phyloP scores from a whole-genome alignment of 2,329 filamentous ascomycete genomes.

The Aspergillus tubingensis region DNA sequence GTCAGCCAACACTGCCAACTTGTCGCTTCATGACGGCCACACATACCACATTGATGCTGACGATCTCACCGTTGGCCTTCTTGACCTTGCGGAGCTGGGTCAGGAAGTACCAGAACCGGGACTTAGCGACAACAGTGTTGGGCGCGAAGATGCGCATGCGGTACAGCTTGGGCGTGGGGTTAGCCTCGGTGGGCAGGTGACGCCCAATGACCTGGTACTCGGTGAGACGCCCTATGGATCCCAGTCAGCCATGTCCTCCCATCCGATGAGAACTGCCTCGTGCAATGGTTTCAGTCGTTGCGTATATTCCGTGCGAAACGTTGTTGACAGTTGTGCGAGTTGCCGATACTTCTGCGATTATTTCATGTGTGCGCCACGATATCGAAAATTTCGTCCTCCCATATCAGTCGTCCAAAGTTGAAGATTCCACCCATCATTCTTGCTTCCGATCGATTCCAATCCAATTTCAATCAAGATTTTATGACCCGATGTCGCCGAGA shows the following conservation, averaged over 20 bases:
- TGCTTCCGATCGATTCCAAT: not conserved
- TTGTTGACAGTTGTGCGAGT: slow-evolving; percentile 10
- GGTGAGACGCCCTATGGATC: slow-evolving; percentile 83
- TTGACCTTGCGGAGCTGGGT: slow-evolving; percentile 99
- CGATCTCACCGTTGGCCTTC: slow-evolving; percentile 99
- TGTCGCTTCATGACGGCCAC: not conserved
- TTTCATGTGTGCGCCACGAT: slow-evolving; percentile 14
- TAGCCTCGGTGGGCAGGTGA: slow-evolving; percentile 95
- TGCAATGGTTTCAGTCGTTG: slow-evolving; percentile 15
- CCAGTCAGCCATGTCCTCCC: slow-evolving; percentile 35
- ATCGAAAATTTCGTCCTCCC: slow-evolving; percentile 1
- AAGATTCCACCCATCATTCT: slow-evolving; percentile 1
- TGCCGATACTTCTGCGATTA: slow-evolving; percentile 15
- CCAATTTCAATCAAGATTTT: not conserved
- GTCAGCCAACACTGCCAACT: slow-evolving; percentile 19
- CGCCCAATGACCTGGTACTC: slow-evolving; percentile 99
- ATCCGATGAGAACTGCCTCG: not conserved
- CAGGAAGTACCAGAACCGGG: slow-evolving; percentile 99
- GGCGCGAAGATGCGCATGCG: slow-evolving; percentile 99
- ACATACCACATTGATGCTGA: slow-evolving; percentile 91
- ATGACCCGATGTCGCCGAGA: not conserved
- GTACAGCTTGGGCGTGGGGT: slow-evolving; percentile 98
- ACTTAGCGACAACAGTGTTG: slow-evolving; percentile 98
- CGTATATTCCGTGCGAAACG: slow-evolving; percentile 20
- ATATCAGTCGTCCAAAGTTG: not conserved